Percentiles rank a stretch among this genome's conserved stretches.
These are phyloP conservation scores for Cinnamomum micranthum DNA, from an alignment of 164 flowering plant genomes.

Conservation along the genomic window DNA sequence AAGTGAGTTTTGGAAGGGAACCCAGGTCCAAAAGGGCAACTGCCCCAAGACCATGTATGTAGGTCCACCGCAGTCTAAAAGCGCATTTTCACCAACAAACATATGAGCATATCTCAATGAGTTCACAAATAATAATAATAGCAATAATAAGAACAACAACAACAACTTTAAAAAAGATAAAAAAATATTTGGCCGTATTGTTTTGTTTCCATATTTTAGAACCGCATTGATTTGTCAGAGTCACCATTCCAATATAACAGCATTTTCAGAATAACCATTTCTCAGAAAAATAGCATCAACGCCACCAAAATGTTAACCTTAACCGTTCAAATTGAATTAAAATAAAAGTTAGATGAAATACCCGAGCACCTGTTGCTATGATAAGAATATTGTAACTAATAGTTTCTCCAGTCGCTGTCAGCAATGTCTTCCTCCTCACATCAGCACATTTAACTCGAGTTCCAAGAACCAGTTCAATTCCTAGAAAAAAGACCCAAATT, in stretches of 20 bases:
- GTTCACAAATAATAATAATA: too few species aligned
- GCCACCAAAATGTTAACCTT: background rate
- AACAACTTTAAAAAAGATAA: background rate
- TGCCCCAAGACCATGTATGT: too few species aligned
- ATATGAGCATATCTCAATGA: too few species aligned
- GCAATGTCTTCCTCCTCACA: conserved; percentile 75
- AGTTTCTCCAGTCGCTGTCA: conserved; percentile 89
- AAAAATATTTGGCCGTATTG: background rate
- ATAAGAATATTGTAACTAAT: conserved; percentile 85
- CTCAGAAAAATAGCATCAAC: background rate
- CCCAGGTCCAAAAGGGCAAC: too few species aligned
- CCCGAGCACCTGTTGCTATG: conserved; percentile 99
- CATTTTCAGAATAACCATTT: background rate
- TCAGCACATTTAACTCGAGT: conserved; percentile 85
- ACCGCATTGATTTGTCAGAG: background rate
- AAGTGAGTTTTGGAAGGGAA: too few species aligned
- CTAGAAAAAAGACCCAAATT: conserved; percentile 34
- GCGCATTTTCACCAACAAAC: too few species aligned
- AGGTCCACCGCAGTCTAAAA: too few species aligned
- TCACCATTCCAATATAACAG: background rate
- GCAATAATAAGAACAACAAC: too few species aligned
- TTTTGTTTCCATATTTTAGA: background rate
- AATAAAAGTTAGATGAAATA: conserved; percentile 39
- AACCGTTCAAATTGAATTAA: background rate
- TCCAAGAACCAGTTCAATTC: conserved; percentile 92